Evolutionary conservation across 495 filamentous ascomycete species (phyloP), one percentile per base, ranked within the genome.

Genomic region (Parmelia sp.): DNA sequence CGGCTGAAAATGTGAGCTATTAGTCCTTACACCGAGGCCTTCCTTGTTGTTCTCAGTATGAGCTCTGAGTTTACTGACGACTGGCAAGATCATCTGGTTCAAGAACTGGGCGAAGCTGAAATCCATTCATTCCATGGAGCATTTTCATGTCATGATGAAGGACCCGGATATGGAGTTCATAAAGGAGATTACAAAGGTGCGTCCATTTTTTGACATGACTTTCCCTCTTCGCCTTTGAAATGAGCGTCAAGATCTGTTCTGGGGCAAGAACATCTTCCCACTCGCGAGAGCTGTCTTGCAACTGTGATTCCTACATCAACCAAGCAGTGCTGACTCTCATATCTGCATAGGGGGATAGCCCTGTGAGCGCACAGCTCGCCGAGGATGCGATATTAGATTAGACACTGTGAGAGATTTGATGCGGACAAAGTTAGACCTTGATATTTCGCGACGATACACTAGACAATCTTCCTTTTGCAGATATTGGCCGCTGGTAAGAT

Each of bases 71-170:
- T 45, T 45, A 27, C 40, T 29, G 27, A 51, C 35, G 15, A 40
- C 57, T 45, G 64, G 49, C 51, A 29, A 90, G 86, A 84, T 91
- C 42, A 81, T 89, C 53, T 96, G 91, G 91, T 96, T 95, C 78
- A 91, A 88, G 79, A 96, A 96, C 70, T 96, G 91, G 91, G 80
- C 77, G 59, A 82, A 81, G 4, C 76, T 96, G 65, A 95, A 96
- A 74, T 88, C 84, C 4, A 83, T 96, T 17, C 84, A 90, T 66
- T 84, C 88, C n/a, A 83, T 96, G n/a, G 91, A 96, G 79, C 91
- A 96, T 71, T 94, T 96, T 74, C 91, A 96, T 74, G 88, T 96
- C 71, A 92, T 96, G 90, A 77, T 96, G 53, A 86, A 84, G 73
- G 80, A 89, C 57, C 86, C 91, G 7, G 85, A 90, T 71, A 77